Evolutionary conservation across 2,329 filamentous ascomycete species (phyloP).

Genomic region (Talaromyces funiculosus): DNA sequence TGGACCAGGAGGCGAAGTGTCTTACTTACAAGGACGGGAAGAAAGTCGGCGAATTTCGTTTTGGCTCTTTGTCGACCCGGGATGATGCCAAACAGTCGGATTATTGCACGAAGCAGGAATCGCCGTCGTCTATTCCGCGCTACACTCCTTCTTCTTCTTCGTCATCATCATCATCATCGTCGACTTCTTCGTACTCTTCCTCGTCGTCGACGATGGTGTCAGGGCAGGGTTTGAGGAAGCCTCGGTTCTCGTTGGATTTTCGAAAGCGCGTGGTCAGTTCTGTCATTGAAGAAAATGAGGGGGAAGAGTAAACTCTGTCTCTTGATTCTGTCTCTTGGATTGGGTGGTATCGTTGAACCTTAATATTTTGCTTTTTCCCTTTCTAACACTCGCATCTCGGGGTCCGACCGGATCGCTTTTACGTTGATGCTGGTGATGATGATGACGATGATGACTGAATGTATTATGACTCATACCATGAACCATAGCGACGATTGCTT

Average conservation of each 20-base stretch:
- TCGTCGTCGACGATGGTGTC: background rate
- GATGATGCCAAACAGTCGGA: background rate
- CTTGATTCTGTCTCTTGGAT: too few species aligned
- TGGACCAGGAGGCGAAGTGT: constrained; percentile 22
- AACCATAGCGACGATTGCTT: too few species aligned
- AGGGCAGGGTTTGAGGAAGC: background rate
- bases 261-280: background rate
- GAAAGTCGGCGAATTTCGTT: constrained; percentile 15
- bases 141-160: background rate
- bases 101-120: background rate
- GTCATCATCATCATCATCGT: background rate
- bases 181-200: background rate
- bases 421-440: too few species aligned
- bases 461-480: background rate
- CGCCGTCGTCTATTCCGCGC: background rate
- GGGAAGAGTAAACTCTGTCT: background rate
- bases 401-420: background rate
- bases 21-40: constrained; percentile 21
- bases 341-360: too few species aligned
- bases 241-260: background rate
- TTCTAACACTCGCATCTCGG: background rate
- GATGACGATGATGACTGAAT: background rate
- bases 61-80: background rate
- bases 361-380: background rate
- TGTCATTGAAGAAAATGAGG: constrained; percentile 10